Base-by-base conservation (phyloP, 2,329 filamentous ascomycete species). In the Furcasterigmium sp. region DNA sequence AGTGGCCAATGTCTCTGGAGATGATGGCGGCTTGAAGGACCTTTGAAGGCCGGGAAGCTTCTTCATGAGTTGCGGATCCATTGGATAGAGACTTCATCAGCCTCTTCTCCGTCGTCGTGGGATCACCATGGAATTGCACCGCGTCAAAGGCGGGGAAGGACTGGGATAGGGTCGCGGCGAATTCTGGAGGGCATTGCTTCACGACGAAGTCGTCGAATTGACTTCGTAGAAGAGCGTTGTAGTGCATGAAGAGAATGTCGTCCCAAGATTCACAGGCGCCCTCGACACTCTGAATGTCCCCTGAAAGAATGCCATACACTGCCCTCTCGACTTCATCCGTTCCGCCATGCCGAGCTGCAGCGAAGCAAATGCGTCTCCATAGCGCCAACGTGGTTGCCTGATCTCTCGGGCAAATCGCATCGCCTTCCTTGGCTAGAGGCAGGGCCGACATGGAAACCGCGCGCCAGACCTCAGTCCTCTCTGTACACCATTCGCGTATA, bases 221-320 rank as follows among this genome's bases (percentile, higher is more conserved):
- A 3, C 82, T 80, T 42, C 91, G 78, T 9, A 96, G 66, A 5
- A 91, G 70, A n/a, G 87, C 83, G 57, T 94, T 96, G 69, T 93
- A 93, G 59, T 91, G 82, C 28, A 85, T 83, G 61, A 93, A 95
- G 15, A 96, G 73, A 54, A 84, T 81, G 56, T 97, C 91, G 52
- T 95, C 88, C 84, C 90, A 94, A 18, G 76, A 81, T 40, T 78
- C 74, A 58, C 87, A 90, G 30, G 91, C 81, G 51, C 80, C 79
- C 56, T 87, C 82, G 10, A 94, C 87, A 41, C 85, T 87, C 29
- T 78, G 68, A 39, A 90, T 76, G 57, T 96, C 89, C 39, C 93
- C 93, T 34, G 86, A 85, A n/a, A 98, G 73, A 11, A 96, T 68
- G 21, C 89, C 91, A 58, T 95, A 96, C 0, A 95, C 89, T 15